Percentiles rank a stretch among this genome's conserved stretches.
These are phyloP conservation scores for Grigorovia transvaalensis DNA, from an alignment of 805 yeast genomes.

Conservation along the genomic window DNA sequence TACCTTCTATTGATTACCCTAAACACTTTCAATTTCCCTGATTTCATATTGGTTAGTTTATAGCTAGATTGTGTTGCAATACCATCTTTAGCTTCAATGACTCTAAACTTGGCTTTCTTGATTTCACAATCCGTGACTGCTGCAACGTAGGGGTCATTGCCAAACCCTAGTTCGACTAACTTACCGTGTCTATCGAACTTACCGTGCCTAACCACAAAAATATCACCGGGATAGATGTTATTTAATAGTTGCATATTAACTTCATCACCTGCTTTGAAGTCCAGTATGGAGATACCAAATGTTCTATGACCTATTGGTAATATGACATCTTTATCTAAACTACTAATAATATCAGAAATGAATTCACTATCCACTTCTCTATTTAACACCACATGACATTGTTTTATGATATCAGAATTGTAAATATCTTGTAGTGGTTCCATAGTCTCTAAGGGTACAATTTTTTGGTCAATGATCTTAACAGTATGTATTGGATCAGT, in stretches of 20 bases:
- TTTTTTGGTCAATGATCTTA: conserved; percentile 22
- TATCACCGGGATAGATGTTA: conserved; percentile 74
- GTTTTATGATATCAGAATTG: conserved; percentile 42
- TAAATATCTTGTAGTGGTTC: conserved; percentile 33
- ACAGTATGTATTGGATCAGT: conserved; percentile 45
- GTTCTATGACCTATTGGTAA: conserved; percentile 53
- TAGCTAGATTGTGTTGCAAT: conserved; percentile 51
- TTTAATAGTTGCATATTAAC: conserved; percentile 41
- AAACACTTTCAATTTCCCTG: conserved; percentile 72
- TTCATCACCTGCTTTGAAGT: conserved; percentile 42
- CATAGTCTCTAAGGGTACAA: conserved; percentile 5
- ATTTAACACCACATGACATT: conserved; percentile 32
- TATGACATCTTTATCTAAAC: conserved; percentile 3
- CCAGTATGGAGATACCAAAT: conserved; percentile 46
- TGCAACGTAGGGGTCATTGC: conserved; percentile 40
- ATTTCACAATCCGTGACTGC: conserved; percentile 67
- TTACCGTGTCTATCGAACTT: conserved; percentile 50
- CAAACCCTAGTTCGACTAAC: conserved; percentile 42
- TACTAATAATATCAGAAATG: conserved; percentile 4
- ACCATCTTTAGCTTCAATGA: conserved; percentile 47
- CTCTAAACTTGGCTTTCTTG: conserved; percentile 59
- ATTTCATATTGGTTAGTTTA: conserved; percentile 59
- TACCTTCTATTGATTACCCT: conserved; percentile 65
- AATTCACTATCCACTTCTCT: conserved; percentile 10
- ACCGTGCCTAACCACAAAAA: conserved; percentile 66